Base-by-base conservation (phyloP, 495 filamentous ascomycete genomes). In the Chlorociboria aeruginascens region DNA sequence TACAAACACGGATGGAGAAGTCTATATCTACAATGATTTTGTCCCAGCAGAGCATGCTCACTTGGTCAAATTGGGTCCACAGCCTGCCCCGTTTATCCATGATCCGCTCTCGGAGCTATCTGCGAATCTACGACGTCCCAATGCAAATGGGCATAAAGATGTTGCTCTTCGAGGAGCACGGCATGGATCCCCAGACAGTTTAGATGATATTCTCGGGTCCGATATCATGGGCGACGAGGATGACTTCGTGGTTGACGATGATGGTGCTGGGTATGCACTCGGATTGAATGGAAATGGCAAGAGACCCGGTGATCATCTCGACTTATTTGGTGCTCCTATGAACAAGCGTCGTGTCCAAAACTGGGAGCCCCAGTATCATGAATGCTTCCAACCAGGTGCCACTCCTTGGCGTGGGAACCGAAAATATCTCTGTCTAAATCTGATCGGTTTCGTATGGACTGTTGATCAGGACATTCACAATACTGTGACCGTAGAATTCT, bases 401-500 rank as follows among this genome's bases (percentile, higher is more conserved):
- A 98, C 92, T 0, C 89, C 89, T 1, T 98, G 93, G 92, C 77
- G 85, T 43, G 92, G 93, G 1, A 93, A 92, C 60, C 72, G 92
- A 39, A 83, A 86, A 55, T 97, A 97, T 64, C 77, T 98, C 3
- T 95, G 88, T 57, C 69, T 96, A 35, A 97, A 96, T 61, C 71
- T 98, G 49, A 83, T 86, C 30, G 92, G 93, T 11, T 87, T 87
- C 55, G 86, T 95, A 6, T 98, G 93, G 92, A 97, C 92, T 0
- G 86, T 97, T 11, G 85, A 94, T 55, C 93, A 98, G 65, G 88
- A 94, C 54, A 83, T 81, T 0, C 90, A 97, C 52, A 76, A 97
- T 63, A 98, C 90, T 7, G 83, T 98, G 25, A 97, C 93, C 0
- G 87, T 97, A 12, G 92, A 98, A 54, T 98, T 98, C 62, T 95